Conservation (phyloP, 176 grass and related monocot genomes). For the Eleusine coracana region DNA sequence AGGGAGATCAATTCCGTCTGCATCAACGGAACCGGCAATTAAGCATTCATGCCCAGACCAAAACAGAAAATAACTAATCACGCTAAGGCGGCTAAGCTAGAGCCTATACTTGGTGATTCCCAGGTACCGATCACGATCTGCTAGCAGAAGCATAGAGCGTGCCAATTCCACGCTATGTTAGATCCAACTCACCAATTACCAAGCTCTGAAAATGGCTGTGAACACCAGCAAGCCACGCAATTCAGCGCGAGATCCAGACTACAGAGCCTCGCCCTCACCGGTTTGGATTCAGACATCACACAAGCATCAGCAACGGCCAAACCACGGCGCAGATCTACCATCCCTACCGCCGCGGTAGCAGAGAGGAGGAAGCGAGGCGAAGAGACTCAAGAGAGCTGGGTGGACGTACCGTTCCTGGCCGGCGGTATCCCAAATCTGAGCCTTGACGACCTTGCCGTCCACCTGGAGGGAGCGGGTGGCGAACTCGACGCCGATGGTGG, state of each 20-base stretch:
- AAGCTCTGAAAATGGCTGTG: not conserved
- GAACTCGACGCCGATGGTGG: conserved; percentile 98
- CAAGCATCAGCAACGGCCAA: not conserved
- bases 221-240: conserved; percentile 16
- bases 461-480: conserved; percentile 77
- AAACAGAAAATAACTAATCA: not conserved
- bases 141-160: not conserved
- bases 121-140: not conserved
- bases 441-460: conserved; percentile 88
- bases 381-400: not conserved
- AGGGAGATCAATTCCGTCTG: not conserved
- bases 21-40: not conserved
- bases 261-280: not conserved
- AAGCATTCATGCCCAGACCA: not conserved
- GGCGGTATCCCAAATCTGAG: conserved; percentile 98
- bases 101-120: not conserved
- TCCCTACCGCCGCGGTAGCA: not conserved
- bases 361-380: not conserved
- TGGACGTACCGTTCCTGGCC: conserved; percentile 62
- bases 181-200: not conserved
- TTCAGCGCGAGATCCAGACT: conserved; percentile 49
- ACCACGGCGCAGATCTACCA: conserved; percentile 15
- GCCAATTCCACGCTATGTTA: not conserved
- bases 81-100: not conserved
- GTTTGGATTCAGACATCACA: not conserved